Conservation (phyloP, 805 yeast species). For the Lipomyces anomalus region DNA sequence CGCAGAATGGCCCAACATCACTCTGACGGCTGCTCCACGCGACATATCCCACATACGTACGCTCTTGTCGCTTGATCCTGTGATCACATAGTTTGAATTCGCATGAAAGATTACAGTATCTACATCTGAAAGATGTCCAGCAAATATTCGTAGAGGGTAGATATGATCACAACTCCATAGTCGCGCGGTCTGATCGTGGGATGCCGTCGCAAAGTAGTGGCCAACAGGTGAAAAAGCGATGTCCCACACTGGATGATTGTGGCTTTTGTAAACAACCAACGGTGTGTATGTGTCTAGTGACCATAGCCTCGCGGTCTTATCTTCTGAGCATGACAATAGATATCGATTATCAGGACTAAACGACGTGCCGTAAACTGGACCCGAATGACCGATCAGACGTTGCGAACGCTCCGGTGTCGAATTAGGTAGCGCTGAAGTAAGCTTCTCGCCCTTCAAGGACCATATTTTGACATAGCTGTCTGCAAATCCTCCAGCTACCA, state of each 20-base stretch:
- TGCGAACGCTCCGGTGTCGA: constrained; percentile 30
- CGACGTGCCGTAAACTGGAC: constrained; percentile 84
- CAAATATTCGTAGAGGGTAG: constrained; percentile 90
- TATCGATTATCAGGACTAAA: constrained; percentile 87
- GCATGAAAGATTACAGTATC: constrained; percentile 95
- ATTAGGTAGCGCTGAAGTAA: constrained; percentile 6
- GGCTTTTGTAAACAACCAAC: constrained; percentile 92
- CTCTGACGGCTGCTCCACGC: constrained; percentile 81
- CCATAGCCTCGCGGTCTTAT: constrained; percentile 89
- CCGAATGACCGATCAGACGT: constrained; percentile 83
- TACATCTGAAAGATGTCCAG: constrained; percentile 95
- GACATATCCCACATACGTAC: constrained; percentile 97
- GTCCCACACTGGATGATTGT: constrained; percentile 96
- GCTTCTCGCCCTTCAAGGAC: constrained; percentile 87
- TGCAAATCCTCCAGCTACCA: constrained; percentile 91
- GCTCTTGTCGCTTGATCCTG: constrained; percentile 94
- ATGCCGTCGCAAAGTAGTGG: constrained; percentile 96
- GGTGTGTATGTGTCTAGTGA: constrained; percentile 85
- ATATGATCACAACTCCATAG: constrained; percentile 98
- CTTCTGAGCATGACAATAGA: constrained; percentile 79
- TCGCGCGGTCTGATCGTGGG: constrained; percentile 96
- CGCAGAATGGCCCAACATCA: constrained; percentile 89
- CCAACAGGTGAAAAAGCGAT: constrained; percentile 92
- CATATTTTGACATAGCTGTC: constrained; percentile 87
- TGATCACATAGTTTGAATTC: constrained; percentile 86